A percentile compares a stretch with the other conserved stretches of the same genome.
These are phyloP conservation scores for Ceratobasidium sp. DNA, from an alignment of 1,284 basidiomycete genomes.

Conservation along the genomic window DNA sequence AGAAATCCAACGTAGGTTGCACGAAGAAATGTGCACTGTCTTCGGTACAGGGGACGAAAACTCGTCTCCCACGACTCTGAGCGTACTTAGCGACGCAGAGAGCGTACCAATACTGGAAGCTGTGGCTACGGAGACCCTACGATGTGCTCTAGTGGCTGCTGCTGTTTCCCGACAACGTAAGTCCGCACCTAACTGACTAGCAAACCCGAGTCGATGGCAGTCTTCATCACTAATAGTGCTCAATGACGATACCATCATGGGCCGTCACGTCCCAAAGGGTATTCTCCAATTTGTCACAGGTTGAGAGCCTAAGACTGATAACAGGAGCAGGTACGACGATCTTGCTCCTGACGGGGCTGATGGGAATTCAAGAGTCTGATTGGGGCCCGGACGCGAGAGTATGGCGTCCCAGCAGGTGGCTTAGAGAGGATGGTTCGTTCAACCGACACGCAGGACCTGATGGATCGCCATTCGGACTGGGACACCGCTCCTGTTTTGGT, in stretches of 20 bases:
- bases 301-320: constrained; percentile 12
- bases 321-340: neutral
- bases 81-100: neutral
- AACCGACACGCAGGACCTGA: constrained; percentile 12
- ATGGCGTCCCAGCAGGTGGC: constrained; percentile 30
- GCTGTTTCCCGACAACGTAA: constrained; percentile 1
- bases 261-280: constrained; percentile 11
- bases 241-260: constrained; percentile 1
- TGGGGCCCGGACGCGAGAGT: constrained; percentile 25
- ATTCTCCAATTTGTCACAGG: neutral
- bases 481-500: constrained; percentile 32
- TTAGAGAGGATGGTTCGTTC: constrained; percentile 15
- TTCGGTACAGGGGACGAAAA: constrained; percentile 19
- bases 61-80: neutral
- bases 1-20: constrained; percentile 18
- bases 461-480: constrained; percentile 23
- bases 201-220: no score
- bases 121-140: constrained; percentile 18
- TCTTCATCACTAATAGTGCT: neutral
- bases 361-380: neutral
- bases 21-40: constrained; percentile 15
- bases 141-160: constrained; percentile 12
- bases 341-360: neutral
- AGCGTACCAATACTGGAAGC: constrained; percentile 25
- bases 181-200: neutral